A percentile compares a stretch with the other conserved stretches of the same genome.
These are phyloP conservation scores for Laburnicola sp. DNA, from an alignment of 2,329 filamentous ascomycete species.

Conservation along the genomic window DNA sequence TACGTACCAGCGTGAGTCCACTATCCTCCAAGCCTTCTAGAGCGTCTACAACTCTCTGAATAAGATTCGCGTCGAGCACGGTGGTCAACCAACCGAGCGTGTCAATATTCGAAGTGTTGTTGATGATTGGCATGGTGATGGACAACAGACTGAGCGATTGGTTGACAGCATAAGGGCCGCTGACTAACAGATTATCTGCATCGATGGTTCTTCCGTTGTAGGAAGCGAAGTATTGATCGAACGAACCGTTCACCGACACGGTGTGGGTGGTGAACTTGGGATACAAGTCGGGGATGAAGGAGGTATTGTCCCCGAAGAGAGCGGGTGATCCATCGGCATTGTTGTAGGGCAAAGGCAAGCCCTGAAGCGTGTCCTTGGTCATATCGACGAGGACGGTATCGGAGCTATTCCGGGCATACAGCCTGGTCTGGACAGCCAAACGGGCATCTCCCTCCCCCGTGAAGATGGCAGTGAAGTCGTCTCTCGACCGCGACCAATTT, in stretches of 20 bases:
- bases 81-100: slow-evolving; percentile 84
- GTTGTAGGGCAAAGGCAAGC: slow-evolving; percentile 65
- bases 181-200: slow-evolving; percentile 63
- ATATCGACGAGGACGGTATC: slow-evolving; percentile 47
- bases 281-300: slow-evolving; percentile 71
- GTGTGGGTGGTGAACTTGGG: slow-evolving; percentile 72
- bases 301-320: slow-evolving; percentile 61
- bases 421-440: slow-evolving; percentile 68
- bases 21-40: slow-evolving; percentile 71
- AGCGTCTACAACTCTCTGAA: slow-evolving; percentile 65
- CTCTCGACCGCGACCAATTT: slow-evolving; percentile 64
- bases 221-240: slow-evolving; percentile 46
- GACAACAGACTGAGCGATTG: slow-evolving; percentile 75
- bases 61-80: slow-evolving; percentile 67
- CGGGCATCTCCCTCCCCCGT: slow-evolving; percentile 55
- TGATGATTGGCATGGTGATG: slow-evolving; percentile 76
- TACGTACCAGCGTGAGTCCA: slow-evolving; percentile 62
- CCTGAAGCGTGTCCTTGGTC: slow-evolving; percentile 52
- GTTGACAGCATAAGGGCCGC: slow-evolving; percentile 77
- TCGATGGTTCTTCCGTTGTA: slow-evolving; percentile 51
- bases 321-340: slow-evolving; percentile 61
- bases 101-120: slow-evolving; percentile 62
- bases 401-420: slow-evolving; percentile 71
- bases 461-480: slow-evolving; percentile 74
- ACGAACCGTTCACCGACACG: slow-evolving; percentile 40